Evolutionary conservation across 2,329 filamentous ascomycete species (phyloP).

Genomic region (Fusarium buxicola): DNA sequence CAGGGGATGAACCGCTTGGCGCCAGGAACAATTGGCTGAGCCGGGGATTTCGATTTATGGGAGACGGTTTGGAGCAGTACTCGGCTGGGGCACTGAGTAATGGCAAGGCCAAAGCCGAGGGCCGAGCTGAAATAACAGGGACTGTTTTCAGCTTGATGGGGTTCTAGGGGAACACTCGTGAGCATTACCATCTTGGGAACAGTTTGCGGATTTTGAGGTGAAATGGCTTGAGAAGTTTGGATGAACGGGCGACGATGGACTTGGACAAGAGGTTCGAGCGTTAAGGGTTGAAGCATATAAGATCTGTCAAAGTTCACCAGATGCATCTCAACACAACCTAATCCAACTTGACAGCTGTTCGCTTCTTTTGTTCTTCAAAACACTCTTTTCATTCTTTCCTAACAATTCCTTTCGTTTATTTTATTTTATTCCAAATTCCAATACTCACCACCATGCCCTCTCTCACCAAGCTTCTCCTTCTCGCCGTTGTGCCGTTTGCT

Average conservation of each 20-base stretch:
- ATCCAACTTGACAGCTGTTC: conserved; percentile 24
- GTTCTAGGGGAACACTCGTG: conserved; percentile 5
- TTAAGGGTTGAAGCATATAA: conserved; percentile 28
- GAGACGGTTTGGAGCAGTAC: background rate
- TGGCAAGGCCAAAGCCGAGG: background rate
- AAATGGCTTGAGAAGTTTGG: conserved; percentile 1
- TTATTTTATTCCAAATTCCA: conserved; percentile 8
- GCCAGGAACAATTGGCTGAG: background rate
- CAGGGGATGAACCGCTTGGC: background rate
- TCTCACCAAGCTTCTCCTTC: conserved; percentile 30
- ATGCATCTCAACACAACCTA: conserved; percentile 12
- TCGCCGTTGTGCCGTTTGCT: conserved; percentile 39
- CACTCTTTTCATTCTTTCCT: conserved; percentile 13
- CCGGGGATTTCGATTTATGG: conserved; percentile 10
- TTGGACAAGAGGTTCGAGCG: conserved; percentile 16
- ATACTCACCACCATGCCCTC: conserved; percentile 34
- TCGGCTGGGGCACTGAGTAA: conserved; percentile 1
- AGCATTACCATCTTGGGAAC: conserved; percentile 31
- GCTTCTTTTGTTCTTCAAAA: conserved; percentile 19
- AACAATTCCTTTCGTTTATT: conserved; percentile 16
- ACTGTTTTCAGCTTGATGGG: conserved; percentile 12
- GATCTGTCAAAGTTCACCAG: background rate
- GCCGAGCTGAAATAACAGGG: conserved; percentile 3
- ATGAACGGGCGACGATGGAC: conserved; percentile 16
- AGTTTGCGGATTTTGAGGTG: conserved; percentile 21